A percentile compares a stretch with the other conserved stretches of the same genome.
Evolutionary conservation across 257 asterid species (phyloP).

Genomic region (Fraxinus americana): DNA sequence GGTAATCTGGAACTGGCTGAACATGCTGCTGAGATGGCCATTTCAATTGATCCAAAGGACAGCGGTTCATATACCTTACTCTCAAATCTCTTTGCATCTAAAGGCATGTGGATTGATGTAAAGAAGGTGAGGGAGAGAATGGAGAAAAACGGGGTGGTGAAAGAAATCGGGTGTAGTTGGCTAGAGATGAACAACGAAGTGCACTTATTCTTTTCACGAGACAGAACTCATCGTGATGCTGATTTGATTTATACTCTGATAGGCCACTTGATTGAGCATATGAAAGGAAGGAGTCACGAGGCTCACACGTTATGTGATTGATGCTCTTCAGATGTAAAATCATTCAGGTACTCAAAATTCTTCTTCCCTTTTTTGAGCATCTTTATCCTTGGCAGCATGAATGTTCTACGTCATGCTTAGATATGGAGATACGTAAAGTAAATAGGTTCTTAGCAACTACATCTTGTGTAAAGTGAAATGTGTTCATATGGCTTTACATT

Average conservation of each 20-base stretch:
- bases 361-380: background rate
- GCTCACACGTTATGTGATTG: background rate
- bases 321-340: background rate
- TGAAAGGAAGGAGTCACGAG: slow-evolving; percentile 22
- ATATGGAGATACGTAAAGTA: too few species aligned
- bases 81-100: slow-evolving; percentile 51
- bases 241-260: slow-evolving; percentile 27
- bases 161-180: slow-evolving; percentile 56
- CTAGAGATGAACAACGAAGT: slow-evolving; percentile 41
- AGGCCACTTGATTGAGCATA: slow-evolving; percentile 38
- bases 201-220: slow-evolving; percentile 36
- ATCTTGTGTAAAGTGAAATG: too few species aligned
- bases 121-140: slow-evolving; percentile 46
- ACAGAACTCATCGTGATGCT: slow-evolving; percentile 30
- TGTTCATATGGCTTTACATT: too few species aligned
- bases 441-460: too few species aligned
- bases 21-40: slow-evolving; percentile 45
- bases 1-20: slow-evolving; percentile 42
- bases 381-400: background rate
- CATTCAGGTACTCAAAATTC: background rate
- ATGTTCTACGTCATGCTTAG: too few species aligned
- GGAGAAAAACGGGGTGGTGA: slow-evolving; percentile 38
- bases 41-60: slow-evolving; percentile 36
- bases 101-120: slow-evolving; percentile 48
- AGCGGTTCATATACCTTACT: slow-evolving; percentile 51